phyloP scores from a whole-genome alignment of 352 stramenopile genomes.

The Pythium folliculosum region DNA sequence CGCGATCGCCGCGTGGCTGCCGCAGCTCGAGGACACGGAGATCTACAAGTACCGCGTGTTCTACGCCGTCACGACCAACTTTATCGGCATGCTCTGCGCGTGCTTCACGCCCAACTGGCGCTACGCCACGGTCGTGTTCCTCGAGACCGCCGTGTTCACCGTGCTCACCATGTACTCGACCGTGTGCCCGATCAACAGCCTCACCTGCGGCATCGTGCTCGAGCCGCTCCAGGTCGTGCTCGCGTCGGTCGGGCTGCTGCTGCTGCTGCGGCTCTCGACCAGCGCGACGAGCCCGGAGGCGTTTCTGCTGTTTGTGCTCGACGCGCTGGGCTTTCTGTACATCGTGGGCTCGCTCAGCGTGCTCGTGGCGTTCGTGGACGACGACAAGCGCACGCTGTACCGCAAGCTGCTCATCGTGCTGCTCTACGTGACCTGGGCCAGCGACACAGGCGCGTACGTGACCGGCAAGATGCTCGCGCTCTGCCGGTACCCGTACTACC shows the following conservation, averaged over 20 bases:
- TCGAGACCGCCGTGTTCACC: conserved; percentile 55
- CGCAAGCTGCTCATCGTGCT: conserved; percentile 67
- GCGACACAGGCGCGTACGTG: conserved; percentile 94
- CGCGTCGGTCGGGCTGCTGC: conserved; percentile 38
- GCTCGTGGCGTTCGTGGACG: conserved; percentile 61
- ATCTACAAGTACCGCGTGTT: conserved; percentile 57
- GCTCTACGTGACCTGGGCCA: conserved; percentile 72
- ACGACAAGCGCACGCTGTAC: conserved; percentile 56
- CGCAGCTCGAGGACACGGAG: conserved; percentile 40
- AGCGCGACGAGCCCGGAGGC: conserved; percentile 29
- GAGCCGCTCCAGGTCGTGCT: conserved; percentile 41
- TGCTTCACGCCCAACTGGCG: conserved; percentile 54
- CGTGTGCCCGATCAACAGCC: conserved; percentile 55
- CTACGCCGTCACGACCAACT: conserved; percentile 38
- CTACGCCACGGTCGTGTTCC: conserved; percentile 44
- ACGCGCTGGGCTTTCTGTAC: conserved; percentile 60
- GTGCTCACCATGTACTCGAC: conserved; percentile 60
- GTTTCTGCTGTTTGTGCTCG: conserved; percentile 53
- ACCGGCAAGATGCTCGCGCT: conserved; percentile 85
- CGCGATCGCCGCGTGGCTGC: conserved; percentile 30
- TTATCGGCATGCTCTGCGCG: conserved; percentile 42
- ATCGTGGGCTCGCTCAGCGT: conserved; percentile 59
- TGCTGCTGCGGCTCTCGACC: conserved; percentile 45
- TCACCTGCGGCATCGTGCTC: conserved; percentile 41
- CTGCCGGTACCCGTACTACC: conserved; percentile 79